Evolutionary conservation across 1,284 basidiomycete genomes (phyloP).

Genomic region (Omphalotus olearius): DNA sequence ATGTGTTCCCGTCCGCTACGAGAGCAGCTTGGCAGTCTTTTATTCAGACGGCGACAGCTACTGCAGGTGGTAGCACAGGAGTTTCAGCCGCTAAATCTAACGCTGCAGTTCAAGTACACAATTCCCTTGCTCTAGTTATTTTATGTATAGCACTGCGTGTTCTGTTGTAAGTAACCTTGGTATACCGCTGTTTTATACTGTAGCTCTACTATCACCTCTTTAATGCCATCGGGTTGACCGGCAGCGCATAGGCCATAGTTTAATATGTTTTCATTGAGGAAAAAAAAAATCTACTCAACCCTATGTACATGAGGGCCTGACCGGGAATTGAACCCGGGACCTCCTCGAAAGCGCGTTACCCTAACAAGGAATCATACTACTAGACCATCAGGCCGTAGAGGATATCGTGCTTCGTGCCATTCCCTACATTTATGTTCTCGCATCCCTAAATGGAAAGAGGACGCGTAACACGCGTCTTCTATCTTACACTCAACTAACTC

Average conservation of each 20-base stretch:
- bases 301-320: conserved; percentile 38
- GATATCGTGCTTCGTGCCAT: conserved; percentile 53
- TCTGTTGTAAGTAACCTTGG: too few species aligned
- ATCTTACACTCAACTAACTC: conserved; percentile 15
- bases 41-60: conserved; percentile 19
- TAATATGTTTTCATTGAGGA: too few species aligned
- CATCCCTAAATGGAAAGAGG: conserved; percentile 3
- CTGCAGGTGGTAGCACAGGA: not conserved
- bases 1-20: conserved; percentile 48
- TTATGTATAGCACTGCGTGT: too few species aligned
- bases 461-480: conserved; percentile 40
- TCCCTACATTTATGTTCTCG: not conserved
- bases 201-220: too few species aligned
- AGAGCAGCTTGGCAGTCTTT: conserved; percentile 52
- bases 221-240: too few species aligned
- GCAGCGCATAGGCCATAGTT: too few species aligned
- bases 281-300: too few species aligned
- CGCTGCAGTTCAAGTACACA: too few species aligned
- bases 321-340: conserved; percentile 85
- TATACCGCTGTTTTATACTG: too few species aligned
- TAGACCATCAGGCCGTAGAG: conserved; percentile 19
- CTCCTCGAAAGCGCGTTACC: conserved; percentile 65
- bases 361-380: conserved; percentile 6
- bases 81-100: too few species aligned
- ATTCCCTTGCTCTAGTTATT: too few species aligned